These are phyloP conservation scores for Melastoma malabathricum DNA, from an alignment of 345 rosid species.

Conservation along the genomic window DNA sequence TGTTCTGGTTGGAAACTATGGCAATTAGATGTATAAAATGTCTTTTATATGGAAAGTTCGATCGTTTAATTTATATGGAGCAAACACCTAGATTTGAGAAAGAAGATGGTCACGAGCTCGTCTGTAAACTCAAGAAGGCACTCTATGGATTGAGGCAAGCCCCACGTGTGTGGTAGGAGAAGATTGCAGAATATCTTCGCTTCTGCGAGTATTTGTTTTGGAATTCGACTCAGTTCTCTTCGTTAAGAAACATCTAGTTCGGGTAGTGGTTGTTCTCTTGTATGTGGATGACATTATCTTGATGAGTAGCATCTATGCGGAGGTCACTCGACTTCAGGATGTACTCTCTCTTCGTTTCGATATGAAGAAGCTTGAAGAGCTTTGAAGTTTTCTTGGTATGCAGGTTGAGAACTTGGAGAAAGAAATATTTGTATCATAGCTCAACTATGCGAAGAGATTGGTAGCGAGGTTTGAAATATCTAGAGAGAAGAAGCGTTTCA, in stretches of 20 bases:
- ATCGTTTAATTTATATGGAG: background rate
- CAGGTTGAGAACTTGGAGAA: slow-evolving; percentile 8
- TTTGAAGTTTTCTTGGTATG: too few species aligned
- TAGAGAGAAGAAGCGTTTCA: background rate
- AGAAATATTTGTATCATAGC: slow-evolving; percentile 8
- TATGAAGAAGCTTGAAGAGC: too few species aligned
- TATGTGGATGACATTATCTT: background rate
- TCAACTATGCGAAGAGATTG: slow-evolving; percentile 1
- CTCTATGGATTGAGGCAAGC: too few species aligned
- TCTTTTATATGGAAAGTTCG: background rate
- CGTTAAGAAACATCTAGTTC: background rate
- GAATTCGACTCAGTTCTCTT: background rate
- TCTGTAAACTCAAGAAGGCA: too few species aligned
- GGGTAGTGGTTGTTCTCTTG: background rate
- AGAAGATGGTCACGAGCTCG: background rate
- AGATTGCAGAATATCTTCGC: too few species aligned
- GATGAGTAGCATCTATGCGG: background rate
- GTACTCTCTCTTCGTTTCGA: slow-evolving; percentile 3
- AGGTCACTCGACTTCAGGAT: background rate
- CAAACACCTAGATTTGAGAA: background rate
- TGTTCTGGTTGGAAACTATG: too few species aligned
- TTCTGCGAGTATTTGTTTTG: too few species aligned
- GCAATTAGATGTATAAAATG: too few species aligned
- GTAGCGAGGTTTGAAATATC: background rate
- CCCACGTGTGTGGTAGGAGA: background rate